phyloP scores from a whole-genome alignment of 345 rosid species.

The Eucalyptus albens region DNA sequence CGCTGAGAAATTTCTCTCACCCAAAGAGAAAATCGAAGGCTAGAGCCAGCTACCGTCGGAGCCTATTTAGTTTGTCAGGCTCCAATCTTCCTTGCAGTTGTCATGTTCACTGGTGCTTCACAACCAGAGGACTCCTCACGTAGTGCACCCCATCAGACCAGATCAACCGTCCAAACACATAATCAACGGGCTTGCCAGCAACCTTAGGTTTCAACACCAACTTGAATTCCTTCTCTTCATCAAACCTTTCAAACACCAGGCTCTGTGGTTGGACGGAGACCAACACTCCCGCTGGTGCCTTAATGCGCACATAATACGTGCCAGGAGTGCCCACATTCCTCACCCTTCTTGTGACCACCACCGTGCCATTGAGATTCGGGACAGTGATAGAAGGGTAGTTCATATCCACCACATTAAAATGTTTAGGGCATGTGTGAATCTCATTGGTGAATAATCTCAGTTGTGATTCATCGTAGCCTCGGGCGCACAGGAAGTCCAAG shows the following conservation, averaged over 20 bases:
- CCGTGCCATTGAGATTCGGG: neutral
- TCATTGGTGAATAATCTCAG: neutral
- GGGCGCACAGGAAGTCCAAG: constrained; percentile 32
- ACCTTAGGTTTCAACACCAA: neutral
- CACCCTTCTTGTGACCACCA: neutral
- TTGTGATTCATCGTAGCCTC: constrained; percentile 5
- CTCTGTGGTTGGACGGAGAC: constrained; percentile 3
- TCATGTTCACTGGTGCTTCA: neutral
- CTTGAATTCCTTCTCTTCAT: constrained; percentile 19
- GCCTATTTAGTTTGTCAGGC: neutral
- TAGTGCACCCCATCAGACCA: constrained; percentile 40
- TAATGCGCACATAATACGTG: neutral
- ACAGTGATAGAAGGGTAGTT: constrained; percentile 35
- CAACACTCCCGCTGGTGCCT: constrained; percentile 5
- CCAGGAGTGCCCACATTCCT: constrained; percentile 29
- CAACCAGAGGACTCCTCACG: constrained; percentile 27
- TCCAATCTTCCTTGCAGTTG: neutral
- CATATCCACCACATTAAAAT: neutral
- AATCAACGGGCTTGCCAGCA: neutral
- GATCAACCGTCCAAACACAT: constrained; percentile 19
- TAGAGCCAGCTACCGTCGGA: neutral
- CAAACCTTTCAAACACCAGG: constrained; percentile 1
- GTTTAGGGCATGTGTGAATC: constrained; percentile 6
- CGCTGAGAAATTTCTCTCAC: neutral
- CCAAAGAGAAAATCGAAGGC: neutral